A percentile compares a stretch with the other conserved stretches of the same genome.
These are phyloP conservation scores for Plasmodium cynomolgi DNA, from an alignment of 169 alveolate genomes.

Conservation along the genomic window DNA sequence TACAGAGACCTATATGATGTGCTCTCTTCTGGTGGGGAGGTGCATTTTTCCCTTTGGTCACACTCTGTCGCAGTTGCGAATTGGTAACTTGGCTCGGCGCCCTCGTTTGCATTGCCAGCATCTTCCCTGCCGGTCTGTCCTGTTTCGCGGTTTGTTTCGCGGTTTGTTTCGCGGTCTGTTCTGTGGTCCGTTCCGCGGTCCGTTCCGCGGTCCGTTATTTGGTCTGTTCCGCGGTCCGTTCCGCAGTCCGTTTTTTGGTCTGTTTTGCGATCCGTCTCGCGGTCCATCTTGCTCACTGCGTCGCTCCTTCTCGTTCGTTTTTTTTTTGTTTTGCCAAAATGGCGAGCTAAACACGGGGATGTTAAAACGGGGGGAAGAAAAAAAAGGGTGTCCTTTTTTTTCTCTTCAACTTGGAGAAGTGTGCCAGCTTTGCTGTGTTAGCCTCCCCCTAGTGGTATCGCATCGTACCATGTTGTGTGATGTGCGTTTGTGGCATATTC, in stretches of 20 bases:
- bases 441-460: not conserved
- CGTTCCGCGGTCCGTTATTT: too few relatives aligned
- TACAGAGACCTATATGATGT: conserved; percentile 6
- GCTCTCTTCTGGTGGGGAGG: not conserved
- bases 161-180: too few relatives aligned
- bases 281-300: not conserved
- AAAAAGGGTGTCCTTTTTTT: not conserved
- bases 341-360: not conserved
- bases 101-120: not conserved
- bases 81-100: not conserved
- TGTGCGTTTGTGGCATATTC: not conserved
- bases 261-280: not conserved
- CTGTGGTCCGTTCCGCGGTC: not conserved
- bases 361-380: not conserved
- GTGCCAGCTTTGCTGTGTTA: not conserved
- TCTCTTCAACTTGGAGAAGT: not conserved
- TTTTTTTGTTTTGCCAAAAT: not conserved
- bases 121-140: not conserved
- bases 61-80: not conserved
- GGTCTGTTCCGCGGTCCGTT: not conserved
- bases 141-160: too few relatives aligned
- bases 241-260: too few relatives aligned
- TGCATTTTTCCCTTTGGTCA: not conserved
- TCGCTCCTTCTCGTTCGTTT: not conserved
- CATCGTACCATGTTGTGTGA: not conserved